Evolutionary conservation across 1,284 basidiomycete genomes (phyloP).

Genomic region (Puccinia triticina): DNA sequence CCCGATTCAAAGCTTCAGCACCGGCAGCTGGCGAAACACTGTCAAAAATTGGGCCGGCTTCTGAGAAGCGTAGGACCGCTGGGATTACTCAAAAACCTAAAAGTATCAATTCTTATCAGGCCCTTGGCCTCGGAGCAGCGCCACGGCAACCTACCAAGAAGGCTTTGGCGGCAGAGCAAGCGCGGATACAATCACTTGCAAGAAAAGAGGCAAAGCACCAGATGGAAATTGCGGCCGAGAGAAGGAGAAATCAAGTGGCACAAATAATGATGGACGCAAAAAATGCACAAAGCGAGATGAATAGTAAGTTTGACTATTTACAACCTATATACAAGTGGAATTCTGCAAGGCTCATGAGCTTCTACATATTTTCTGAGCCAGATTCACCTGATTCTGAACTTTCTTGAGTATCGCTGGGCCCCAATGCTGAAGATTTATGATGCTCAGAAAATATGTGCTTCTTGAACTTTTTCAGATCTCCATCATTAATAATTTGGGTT

Average conservation of each 20-base stretch:
- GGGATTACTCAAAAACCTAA: too few relatives aligned
- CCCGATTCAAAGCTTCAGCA: neutral
- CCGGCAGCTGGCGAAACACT: neutral
- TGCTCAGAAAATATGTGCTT: too few relatives aligned
- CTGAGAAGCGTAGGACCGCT: too few relatives aligned
- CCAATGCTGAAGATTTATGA: too few relatives aligned
- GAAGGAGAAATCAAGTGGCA: neutral
- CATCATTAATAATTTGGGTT: neutral
- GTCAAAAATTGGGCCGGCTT: neutral
- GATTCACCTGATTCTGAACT: neutral
- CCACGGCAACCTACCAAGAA: neutral
- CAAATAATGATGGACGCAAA: neutral
- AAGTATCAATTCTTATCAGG: too few relatives aligned
- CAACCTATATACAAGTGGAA: neutral
- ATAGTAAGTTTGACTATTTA: neutral
- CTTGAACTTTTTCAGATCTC: neutral
- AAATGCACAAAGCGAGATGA: too few relatives aligned
- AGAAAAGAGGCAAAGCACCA: neutral
- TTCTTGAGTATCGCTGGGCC: too few relatives aligned
- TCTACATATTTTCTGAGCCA: neutral
- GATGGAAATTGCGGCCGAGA: too few relatives aligned
- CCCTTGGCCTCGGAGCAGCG: too few relatives aligned
- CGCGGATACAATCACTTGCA: neutral
- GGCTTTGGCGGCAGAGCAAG: neutral
- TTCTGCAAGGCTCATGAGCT: neutral